Evolutionary conservation across 306 rosid genomes (phyloP), one percentile per base, ranked within the genome.

Genomic region (Cucurbita pepo): DNA sequence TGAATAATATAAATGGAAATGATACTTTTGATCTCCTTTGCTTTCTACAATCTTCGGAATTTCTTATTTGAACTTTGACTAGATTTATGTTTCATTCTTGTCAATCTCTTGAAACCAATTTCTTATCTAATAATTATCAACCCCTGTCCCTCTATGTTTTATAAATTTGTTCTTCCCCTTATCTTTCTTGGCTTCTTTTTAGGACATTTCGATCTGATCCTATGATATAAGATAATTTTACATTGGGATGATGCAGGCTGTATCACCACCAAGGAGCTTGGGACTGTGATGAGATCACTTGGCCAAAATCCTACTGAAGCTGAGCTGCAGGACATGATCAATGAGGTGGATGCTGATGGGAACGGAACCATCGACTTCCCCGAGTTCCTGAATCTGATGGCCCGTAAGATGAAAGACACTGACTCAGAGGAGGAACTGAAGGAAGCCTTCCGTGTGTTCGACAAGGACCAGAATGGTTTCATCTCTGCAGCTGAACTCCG

Each of bases 301-400:
- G 96, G 96, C 6, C 96, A 90, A 77, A 90, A 90, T 76, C 96
- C 96, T 50, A 90, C 96, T 13, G 96, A 89, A 63, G 96, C 96
- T 0, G 96, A 89, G 81, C 86, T 89, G 36, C 89, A 84, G 84
- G 92, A 90, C 72, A 90, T 90, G 96, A 90, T 90, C 13, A 90
- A 90, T 34, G 96, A 90, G 79, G 96, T 90, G 57, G 96, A 90
- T 81, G 92, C 89, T 63, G 96, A 90, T 54, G 92, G 96, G 3
- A 85, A 87, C 6, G 92, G 92, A n/a, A 90, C 96, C 80, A 83
- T 90, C 69, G 96, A 90, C 80, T 85, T 86, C 80, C 89, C 96
- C 0, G 96, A 90, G 75, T 90, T 90, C 79, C 90, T 90, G 67
- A 87, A 86, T 75, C 85, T 90, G 75, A 90, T 90, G 96, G 96